A percentile compares a stretch with the other conserved stretches of the same genome.
Conservation (phyloP, 345 rosid genomes). For the Geranium rotundifolium region DNA sequence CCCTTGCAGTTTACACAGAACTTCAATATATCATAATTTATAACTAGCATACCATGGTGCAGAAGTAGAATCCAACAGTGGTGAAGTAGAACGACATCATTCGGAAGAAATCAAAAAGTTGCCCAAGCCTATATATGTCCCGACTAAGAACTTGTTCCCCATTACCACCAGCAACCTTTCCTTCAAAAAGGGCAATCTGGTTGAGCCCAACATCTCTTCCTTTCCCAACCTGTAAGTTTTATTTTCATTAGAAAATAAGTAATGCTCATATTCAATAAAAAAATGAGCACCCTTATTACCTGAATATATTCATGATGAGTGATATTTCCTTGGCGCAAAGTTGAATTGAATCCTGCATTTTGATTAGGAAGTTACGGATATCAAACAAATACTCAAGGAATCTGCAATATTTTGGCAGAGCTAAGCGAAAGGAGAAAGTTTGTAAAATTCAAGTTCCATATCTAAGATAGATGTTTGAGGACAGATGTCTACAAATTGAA, state of each 20-base stretch:
- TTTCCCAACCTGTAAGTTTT: slow-evolving; percentile 75
- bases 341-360: slow-evolving; percentile 79
- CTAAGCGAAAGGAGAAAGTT: background rate
- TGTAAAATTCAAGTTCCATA: background rate
- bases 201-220: slow-evolving; percentile 98
- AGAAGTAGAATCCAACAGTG: slow-evolving; percentile 86
- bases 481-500: background rate
- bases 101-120: slow-evolving; percentile 92
- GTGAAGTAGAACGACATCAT: slow-evolving; percentile 97
- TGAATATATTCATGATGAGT: slow-evolving; percentile 99
- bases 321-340: slow-evolving; percentile 90
- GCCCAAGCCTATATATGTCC: slow-evolving; percentile 96
- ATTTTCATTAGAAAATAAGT: slow-evolving; percentile 2
- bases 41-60: slow-evolving; percentile 70
- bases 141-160: slow-evolving; percentile 99
- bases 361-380: background rate
- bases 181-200: slow-evolving; percentile 96
- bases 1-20: background rate
- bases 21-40: background rate
- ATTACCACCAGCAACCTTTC: slow-evolving; percentile 97
- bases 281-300: slow-evolving; percentile 27
- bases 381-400: too few relatives aligned
- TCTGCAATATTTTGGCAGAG: background rate
- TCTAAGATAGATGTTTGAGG: background rate
- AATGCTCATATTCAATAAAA: slow-evolving; percentile 1